A percentile compares a stretch with the other conserved stretches of the same genome.
Conservation (phyloP, 345 rosid genomes). For the Erysimum cheiranthoides region DNA sequence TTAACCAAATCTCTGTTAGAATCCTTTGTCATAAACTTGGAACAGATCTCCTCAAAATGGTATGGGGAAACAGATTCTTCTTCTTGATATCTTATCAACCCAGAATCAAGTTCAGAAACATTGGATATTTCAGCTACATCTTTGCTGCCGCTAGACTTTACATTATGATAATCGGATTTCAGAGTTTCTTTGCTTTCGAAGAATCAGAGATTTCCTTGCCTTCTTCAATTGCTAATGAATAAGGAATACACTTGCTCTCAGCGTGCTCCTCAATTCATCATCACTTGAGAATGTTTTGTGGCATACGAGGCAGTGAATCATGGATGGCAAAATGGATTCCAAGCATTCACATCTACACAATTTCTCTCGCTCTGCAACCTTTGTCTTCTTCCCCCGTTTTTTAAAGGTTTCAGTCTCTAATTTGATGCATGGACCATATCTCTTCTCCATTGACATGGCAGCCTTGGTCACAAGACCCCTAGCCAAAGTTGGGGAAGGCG, state of each 20-base stretch:
- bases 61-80: slow-evolving; percentile 63
- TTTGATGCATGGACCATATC: slow-evolving; percentile 64
- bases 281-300: slow-evolving; percentile 69
- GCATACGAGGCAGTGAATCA: slow-evolving; percentile 80
- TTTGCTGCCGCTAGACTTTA: slow-evolving; percentile 48
- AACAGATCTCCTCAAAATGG: slow-evolving; percentile 69
- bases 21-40: slow-evolving; percentile 79
- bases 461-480: slow-evolving; percentile 71
- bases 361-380: slow-evolving; percentile 55
- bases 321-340: slow-evolving; percentile 81
- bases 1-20: slow-evolving; percentile 82
- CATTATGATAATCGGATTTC: slow-evolving; percentile 43
- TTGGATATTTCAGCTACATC: slow-evolving; percentile 47
- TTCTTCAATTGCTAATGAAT: slow-evolving; percentile 52
- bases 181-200: slow-evolving; percentile 52
- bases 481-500: slow-evolving; percentile 39
- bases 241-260: slow-evolving; percentile 62
- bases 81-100: slow-evolving; percentile 65
- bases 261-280: slow-evolving; percentile 63
- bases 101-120: slow-evolving; percentile 55
- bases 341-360: slow-evolving; percentile 80
- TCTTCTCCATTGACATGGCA: slow-evolving; percentile 66
- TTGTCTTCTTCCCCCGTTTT: slow-evolving; percentile 61
- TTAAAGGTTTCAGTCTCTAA: slow-evolving; percentile 51
- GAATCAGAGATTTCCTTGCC: slow-evolving; percentile 52